Conservation (phyloP, 1,139 yeast genomes). For the Pneumocystis jirovecii region DNA sequence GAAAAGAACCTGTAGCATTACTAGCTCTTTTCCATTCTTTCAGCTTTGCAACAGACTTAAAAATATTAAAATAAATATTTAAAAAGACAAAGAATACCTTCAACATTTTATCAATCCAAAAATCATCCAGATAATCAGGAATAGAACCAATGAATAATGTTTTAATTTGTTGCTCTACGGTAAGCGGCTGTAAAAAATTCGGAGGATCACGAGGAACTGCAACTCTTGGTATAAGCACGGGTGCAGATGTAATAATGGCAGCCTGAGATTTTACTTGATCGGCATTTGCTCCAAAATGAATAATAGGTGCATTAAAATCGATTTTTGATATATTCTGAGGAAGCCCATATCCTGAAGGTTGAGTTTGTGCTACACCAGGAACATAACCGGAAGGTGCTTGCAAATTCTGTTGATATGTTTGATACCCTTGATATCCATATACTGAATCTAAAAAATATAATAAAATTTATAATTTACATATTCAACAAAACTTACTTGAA, state of each 20-base stretch:
- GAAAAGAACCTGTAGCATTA: slow-evolving; percentile 14
- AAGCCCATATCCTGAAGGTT: background rate
- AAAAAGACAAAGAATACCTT: slow-evolving; percentile 15
- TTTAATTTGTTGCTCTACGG: slow-evolving; percentile 21
- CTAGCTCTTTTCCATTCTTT: slow-evolving; percentile 14
- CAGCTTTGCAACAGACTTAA: slow-evolving; percentile 18
- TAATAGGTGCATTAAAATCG: slow-evolving; percentile 10
- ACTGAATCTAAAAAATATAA: background rate
- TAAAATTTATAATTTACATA: background rate
- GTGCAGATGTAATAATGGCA: slow-evolving; percentile 2
- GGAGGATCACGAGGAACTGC: slow-evolving; percentile 1
- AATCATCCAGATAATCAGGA: slow-evolving; percentile 22
- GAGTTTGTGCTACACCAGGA: background rate
- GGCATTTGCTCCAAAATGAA: slow-evolving; percentile 10
- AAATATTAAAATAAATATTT: slow-evolving; percentile 13
- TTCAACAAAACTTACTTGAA: background rate
- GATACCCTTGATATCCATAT: background rate
- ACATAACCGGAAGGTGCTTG: background rate
- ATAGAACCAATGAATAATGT: slow-evolving; percentile 22
- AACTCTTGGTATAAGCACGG: slow-evolving; percentile 2
- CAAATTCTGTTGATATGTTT: background rate
- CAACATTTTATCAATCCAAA: slow-evolving; percentile 18
- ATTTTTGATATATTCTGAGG: background rate
- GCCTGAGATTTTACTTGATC: slow-evolving; percentile 2
- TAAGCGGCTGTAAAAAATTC: slow-evolving; percentile 12